A percentile compares a stretch with the other conserved stretches of the same genome.
These are phyloP conservation scores for Trypanosoma theileri DNA, from an alignment of 208 protist genomes.

Conservation along the genomic window DNA sequence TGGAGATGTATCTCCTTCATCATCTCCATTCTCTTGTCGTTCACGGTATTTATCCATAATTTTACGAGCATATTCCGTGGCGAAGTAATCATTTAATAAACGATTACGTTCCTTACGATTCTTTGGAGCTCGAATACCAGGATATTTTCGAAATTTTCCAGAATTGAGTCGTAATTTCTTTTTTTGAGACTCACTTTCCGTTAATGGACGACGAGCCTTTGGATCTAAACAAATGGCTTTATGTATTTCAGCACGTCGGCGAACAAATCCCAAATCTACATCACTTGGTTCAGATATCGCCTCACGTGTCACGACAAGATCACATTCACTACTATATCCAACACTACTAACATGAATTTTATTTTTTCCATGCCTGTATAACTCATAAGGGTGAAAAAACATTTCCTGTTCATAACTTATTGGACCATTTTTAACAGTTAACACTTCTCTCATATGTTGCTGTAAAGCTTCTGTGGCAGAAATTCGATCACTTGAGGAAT, in stretches of 20 bases:
- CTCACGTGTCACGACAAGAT: constrained; percentile 79
- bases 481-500: constrained; percentile 42
- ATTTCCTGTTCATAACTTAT: constrained; percentile 64
- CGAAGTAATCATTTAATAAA: constrained; percentile 82
- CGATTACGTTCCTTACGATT: constrained; percentile 81
- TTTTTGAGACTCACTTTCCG: constrained; percentile 48
- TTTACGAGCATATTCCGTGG: constrained; percentile 45
- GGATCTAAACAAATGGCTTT: constrained; percentile 75
- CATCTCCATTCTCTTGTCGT: constrained; percentile 36
- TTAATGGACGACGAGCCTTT: constrained; percentile 66
- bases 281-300: constrained; percentile 79
- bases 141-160: constrained; percentile 82
- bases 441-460: constrained; percentile 60
- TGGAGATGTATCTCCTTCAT: constrained; percentile 24
- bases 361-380: constrained; percentile 75
- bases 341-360: constrained; percentile 79
- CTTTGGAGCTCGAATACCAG: constrained; percentile 69
- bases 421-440: constrained; percentile 65
- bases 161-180: constrained; percentile 50
- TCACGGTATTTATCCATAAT: constrained; percentile 52
- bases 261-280: constrained; percentile 57
- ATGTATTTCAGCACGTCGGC: constrained; percentile 52
- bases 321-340: constrained; percentile 85
- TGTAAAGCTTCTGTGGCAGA: constrained; percentile 48
- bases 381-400: constrained; percentile 86